Conservation (phyloP, 179 eudicot genomes). For the Beta lomatogona region DNA sequence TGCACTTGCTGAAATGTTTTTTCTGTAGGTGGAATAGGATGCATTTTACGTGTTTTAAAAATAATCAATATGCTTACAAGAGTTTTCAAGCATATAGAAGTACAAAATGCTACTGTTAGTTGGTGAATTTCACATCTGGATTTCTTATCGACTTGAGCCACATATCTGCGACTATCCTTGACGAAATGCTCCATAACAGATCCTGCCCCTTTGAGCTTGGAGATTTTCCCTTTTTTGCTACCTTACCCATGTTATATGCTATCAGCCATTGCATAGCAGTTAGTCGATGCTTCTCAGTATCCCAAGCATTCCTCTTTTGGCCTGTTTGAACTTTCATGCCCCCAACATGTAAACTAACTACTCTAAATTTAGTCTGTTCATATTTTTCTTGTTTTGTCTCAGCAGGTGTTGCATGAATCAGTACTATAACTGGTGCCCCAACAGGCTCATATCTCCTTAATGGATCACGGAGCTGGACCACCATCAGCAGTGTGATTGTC, state of each 20-base stretch:
- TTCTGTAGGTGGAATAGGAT: background rate
- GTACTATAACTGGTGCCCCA: conserved; percentile 72
- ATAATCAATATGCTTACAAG: conserved; percentile 1
- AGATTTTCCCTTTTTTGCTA: conserved; percentile 51
- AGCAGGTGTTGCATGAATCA: conserved; percentile 51
- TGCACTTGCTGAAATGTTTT: background rate
- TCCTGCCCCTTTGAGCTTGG: conserved; percentile 50
- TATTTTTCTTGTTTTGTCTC: conserved; percentile 27
- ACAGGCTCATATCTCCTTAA: conserved; percentile 83
- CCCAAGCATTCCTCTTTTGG: conserved; percentile 68
- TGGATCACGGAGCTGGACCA: conserved; percentile 78
- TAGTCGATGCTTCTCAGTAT: conserved; percentile 78
- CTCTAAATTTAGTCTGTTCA: conserved; percentile 52
- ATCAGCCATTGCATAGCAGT: conserved; percentile 95
- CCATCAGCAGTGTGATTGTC: conserved; percentile 42
- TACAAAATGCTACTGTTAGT: conserved; percentile 28
- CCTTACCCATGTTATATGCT: conserved; percentile 65
- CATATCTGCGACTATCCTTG: conserved; percentile 93
- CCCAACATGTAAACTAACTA: conserved; percentile 69
- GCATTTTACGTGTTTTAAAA: background rate
- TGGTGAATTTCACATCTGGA: conserved; percentile 79
- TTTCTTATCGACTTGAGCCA: conserved; percentile 92
- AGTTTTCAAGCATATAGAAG: background rate
- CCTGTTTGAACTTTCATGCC: conserved; percentile 64
- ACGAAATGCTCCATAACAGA: conserved; percentile 89